These are phyloP conservation scores for Apiotrichum akiyoshidainum DNA, from an alignment of 1,284 basidiomycete species.

Conservation along the genomic window DNA sequence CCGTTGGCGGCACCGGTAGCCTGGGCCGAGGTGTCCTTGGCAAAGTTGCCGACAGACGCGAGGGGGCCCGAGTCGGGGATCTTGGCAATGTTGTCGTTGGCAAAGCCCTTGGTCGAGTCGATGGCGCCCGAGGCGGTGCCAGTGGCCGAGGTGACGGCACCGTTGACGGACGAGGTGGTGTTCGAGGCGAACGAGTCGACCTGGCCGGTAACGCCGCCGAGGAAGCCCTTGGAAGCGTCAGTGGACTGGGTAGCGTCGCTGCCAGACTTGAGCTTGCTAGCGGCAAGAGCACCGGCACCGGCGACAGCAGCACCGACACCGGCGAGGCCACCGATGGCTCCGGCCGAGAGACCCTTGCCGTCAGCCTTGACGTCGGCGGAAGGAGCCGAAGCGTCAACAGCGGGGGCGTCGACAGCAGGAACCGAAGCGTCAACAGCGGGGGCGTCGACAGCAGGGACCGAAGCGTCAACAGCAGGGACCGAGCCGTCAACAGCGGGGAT, in stretches of 20 bases:
- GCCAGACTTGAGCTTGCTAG: constrained; percentile 4
- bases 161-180: not conserved
- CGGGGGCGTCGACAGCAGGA: not conserved
- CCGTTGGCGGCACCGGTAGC: constrained; percentile 13
- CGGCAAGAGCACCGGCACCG: not conserved
- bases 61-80: constrained; percentile 1
- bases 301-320: constrained; percentile 4
- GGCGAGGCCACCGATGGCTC: not conserved
- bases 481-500: not conserved
- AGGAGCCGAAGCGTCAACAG: not conserved
- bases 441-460: not conserved
- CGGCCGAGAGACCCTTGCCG: not conserved
- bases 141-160: not conserved
- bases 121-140: constrained; percentile 2
- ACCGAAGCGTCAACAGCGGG: too few species aligned
- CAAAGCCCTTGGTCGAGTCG: constrained; percentile 2
- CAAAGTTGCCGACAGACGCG: constrained; percentile 1
- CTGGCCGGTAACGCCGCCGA: not conserved
- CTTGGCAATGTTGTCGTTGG: constrained; percentile 8
- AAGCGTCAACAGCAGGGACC: not conserved
- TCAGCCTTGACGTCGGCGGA: not conserved
- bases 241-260: constrained; percentile 7
- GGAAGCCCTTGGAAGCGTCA: constrained; percentile 4
- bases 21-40: constrained; percentile 4
- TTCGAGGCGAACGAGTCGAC: constrained; percentile 5